Evolutionary conservation across 2,329 filamentous ascomycete species (phyloP), one percentile per base, ranked within the genome.

Genomic region (Penicillium palitans): DNA sequence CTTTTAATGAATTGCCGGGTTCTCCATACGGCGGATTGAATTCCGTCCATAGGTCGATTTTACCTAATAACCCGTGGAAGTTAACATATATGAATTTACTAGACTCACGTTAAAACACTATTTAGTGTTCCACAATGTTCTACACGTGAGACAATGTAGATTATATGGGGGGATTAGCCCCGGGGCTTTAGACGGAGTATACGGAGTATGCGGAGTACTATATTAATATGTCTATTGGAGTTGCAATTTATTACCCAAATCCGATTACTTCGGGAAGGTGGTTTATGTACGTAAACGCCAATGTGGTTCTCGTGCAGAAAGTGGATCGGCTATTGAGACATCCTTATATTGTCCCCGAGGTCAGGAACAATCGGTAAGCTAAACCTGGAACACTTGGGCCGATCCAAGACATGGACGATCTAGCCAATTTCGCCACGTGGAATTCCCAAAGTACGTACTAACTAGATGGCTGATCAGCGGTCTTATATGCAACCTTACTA

Each of bases 361-460:
- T 37, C 46, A 49, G 49, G 39, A 17, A 52, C 37, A 42, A 44
- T 44, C 37, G 25, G 48, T 29, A 51, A 19, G 35, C 48, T 40
- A 24, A 51, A 35, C 31, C 31, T 33, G 31, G 31, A 15, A 40
- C 33, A 21, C n/a, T 24, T 42, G 10, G 37, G n/a, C 42, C 37
- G 37, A 52, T 51, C 33, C 35, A 19, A 42, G 10, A 27, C 15
- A 25, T 40, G 6, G 31, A 31, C n/a, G 51, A 54, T 54, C 52
- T 39, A 25, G 31, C 52, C 52, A 54, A 54, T 49, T 33, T 39
- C n/a, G 31, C 52, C 52, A 54, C 52, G 52, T 54, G 52, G 52
- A n/a, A 54, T 24, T 37, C 8, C 21, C 2, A 46, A 53, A 29
- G 52, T 47, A 48, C 24, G 24, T 24, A 24, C 24, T 24, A 24